A percentile compares a stretch with the other conserved stretches of the same genome.
Evolutionary conservation across 176 grass and related monocot species (phyloP).

Genomic region (Eleusine indica): DNA sequence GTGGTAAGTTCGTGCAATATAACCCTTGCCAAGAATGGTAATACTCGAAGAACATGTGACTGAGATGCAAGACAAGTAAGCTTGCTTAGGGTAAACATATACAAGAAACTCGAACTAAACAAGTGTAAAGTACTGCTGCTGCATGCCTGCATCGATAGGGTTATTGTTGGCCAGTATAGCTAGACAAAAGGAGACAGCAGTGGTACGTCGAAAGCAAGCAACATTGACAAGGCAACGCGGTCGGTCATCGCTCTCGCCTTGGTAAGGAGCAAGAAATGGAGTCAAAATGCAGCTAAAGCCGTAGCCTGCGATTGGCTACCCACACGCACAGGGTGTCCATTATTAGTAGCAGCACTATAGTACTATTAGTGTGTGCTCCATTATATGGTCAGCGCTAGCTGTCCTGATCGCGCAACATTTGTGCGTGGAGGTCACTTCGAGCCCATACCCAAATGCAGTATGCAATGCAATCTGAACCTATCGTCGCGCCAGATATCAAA

Average conservation of each 20-base stretch:
- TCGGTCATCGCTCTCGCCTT: constrained; percentile 19
- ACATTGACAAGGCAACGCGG: constrained; percentile 26
- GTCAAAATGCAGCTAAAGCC: constrained; percentile 15
- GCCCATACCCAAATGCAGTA: not conserved
- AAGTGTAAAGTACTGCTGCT: not conserved
- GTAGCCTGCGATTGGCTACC: not conserved
- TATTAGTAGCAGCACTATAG: not conserved
- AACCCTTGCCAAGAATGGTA: not conserved
- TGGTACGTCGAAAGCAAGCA: constrained; percentile 43
- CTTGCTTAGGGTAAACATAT: not conserved
- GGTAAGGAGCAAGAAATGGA: constrained; percentile 41
- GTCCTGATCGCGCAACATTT: not conserved
- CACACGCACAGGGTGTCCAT: too few relatives aligned
- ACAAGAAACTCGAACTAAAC: not conserved
- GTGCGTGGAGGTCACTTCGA: not conserved
- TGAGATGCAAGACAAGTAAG: too few relatives aligned
- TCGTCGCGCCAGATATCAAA: not conserved
- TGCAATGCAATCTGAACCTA: not conserved
- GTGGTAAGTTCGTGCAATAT: not conserved
- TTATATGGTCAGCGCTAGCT: not conserved
- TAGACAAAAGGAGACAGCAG: not conserved
- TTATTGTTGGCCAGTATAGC: not conserved
- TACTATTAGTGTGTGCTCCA: not conserved
- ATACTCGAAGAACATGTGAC: too few relatives aligned
- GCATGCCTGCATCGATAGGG: not conserved